phyloP scores from a whole-genome alignment of 371 early-diverging fungal species.

The Mycotypha africana region DNA sequence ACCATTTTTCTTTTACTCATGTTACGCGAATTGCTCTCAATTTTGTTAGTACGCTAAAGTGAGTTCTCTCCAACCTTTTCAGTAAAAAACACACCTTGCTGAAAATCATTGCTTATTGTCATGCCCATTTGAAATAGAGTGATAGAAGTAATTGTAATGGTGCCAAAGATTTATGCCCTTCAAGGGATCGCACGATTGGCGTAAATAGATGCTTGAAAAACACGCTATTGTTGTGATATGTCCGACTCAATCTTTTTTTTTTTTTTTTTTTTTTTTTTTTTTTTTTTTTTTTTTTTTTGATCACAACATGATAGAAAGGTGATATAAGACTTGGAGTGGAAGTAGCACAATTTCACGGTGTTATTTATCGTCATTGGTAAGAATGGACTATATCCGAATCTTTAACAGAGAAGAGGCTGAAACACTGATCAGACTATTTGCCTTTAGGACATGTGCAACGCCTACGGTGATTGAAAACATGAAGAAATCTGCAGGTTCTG shows the following conservation, averaged over 20 bases:
- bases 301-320: constrained; percentile 8
- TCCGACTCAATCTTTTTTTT: too few species aligned
- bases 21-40: too few species aligned
- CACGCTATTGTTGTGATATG: too few species aligned
- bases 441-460: constrained; percentile 22
- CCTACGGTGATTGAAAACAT: constrained; percentile 13
- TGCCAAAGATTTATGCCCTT: constrained; percentile 11
- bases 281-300: not conserved
- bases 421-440: too few species aligned
- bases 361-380: constrained; percentile 21
- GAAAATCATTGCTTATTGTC: too few species aligned
- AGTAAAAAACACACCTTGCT: not conserved
- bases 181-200: constrained; percentile 5
- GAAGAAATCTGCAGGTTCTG: not conserved
- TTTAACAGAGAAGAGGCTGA: not conserved
- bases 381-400: not conserved
- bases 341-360: constrained; percentile 5
- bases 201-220: constrained; percentile 2
- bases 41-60: constrained; percentile 13
- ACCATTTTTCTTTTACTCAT: too few species aligned
- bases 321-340: constrained; percentile 18
- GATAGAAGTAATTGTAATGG: constrained; percentile 14
- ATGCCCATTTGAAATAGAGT: constrained; percentile 4
- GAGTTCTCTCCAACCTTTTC: not conserved
- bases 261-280: too few species aligned